A percentile compares a stretch with the other conserved stretches of the same genome.
These are phyloP conservation scores for Venturia nashicola DNA, from an alignment of 2,329 filamentous ascomycete genomes.

Conservation along the genomic window DNA sequence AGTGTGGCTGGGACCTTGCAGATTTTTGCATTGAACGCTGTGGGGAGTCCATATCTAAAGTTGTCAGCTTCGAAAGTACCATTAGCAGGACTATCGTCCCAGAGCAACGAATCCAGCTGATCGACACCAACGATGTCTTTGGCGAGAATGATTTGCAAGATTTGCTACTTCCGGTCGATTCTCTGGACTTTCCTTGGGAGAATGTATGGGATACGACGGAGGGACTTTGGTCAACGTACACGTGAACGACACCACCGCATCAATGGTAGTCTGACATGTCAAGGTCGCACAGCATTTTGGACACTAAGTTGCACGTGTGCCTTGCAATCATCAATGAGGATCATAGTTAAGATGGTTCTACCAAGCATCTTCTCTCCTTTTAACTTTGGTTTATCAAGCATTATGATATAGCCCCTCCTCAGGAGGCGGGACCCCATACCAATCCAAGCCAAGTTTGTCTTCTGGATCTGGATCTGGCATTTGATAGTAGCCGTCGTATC, in stretches of 20 bases:
- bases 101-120: not conserved
- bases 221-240: constrained; percentile 14
- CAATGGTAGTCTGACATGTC: not conserved
- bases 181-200: constrained; percentile 26
- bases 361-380: not conserved
- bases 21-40: constrained; percentile 39
- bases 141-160: constrained; percentile 17
- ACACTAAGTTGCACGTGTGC: too few relatives aligned
- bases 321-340: not conserved
- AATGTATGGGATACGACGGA: constrained; percentile 24
- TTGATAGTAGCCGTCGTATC: not conserved
- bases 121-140: constrained; percentile 13
- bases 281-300: not conserved
- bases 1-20: constrained; percentile 43
- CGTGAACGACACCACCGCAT: not conserved
- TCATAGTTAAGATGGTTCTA: not conserved
- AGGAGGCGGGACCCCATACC: not conserved
- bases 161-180: constrained; percentile 20
- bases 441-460: not conserved
- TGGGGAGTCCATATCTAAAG: constrained; percentile 23
- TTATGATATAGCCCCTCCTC: not conserved
- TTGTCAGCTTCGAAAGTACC: constrained; percentile 19
- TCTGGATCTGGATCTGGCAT: not conserved
- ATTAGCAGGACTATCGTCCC: constrained; percentile 9
- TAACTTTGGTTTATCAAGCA: not conserved